Evolutionary conservation across 352 stramenopile species (phyloP), one percentile per base, ranked within the genome.

Genomic region (Albugo candida): DNA sequence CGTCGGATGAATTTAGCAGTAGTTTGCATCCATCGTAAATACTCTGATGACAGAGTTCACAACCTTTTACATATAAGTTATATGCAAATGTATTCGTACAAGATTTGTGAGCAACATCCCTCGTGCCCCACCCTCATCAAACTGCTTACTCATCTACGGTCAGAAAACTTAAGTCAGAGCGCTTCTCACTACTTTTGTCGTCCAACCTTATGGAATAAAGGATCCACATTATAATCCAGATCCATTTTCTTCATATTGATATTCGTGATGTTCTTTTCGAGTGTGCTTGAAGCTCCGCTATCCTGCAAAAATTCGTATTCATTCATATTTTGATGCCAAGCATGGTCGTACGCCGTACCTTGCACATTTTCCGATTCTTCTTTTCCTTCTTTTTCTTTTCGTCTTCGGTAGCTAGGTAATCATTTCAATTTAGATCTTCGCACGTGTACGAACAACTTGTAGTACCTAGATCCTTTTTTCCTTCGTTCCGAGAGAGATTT

Each of bases 51-150:
- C 13, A 3, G 12, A 44, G 16, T 39, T 16, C 18, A 13, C 36
- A 12, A 37, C 24, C 18, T 2, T n/a, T n/a, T 40, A 13, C 12
- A 11, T 5, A 49, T 13, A 52, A 13, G 5, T 24, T 34, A 20
- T n/a, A 45, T 40, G 13, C n/a, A 38, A 31, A 5, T 38, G n/a
- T 47, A 58, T 51, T 43, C 38, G 3, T 24, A 43, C 38, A 11
- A 96, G 62, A 51, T 95, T 93, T n/a, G 80, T 72, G n/a, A 96
- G 57, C 18, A 96, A 55, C 81, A 96, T 91, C 11, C 85, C 85
- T 51, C 88, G 89, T 0, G 87, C 85, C 2, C 83, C 84, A 1
- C 82, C 84, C 56, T 93, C 84, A 55, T 96, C 87, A 49, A 96
- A 94, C 4, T 67, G 83, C 52, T 94, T 76, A 20, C 72, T 88